Base-by-base conservation (phyloP, 2,329 filamentous ascomycete genomes). In the Furcasterigmium sp. region DNA sequence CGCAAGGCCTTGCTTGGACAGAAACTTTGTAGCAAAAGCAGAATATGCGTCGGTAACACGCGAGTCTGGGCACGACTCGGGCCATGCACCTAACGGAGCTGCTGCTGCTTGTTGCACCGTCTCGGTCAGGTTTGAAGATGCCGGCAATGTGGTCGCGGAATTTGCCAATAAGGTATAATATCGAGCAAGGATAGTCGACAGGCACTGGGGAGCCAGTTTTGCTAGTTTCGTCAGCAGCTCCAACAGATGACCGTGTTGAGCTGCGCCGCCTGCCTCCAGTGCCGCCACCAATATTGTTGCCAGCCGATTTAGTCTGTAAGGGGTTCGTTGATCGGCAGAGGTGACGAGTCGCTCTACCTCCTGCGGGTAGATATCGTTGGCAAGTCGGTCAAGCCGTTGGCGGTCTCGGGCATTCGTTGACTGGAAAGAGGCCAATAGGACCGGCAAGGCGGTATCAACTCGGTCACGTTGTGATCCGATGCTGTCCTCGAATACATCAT, bases 361-460 rank as follows among this genome's bases (percentile, higher is more conserved):
- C n/a, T 57, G 57, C 10, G 55, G 53, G 8, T 60, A 53, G 35
- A 74, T 56, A 47, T 76, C 73, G n/a, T 54, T 52, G 30, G 68
- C 61, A 44, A 82, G 70, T 20, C 54, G 46, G 36, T 64, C 59
- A 28, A 82, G 58, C 42, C 78, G 67, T 26, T 56, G 57, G 32
- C 73, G 56, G 56, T 84, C 80, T 40, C 74, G 68, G 37, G 56
- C 30, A 41, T 58, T 55, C 15, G 57, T 57, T 8, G 64, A 54
- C 25, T 70, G 68, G 58, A 77, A 79, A 49, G 77, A 69, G 11
- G 68, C 63, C 18, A 77, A 57, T 20, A 81, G 58, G 8, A 81
- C 61, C 25, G 65, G 68, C 25, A 75, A 61, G 37, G 70, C 73
- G 30, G 56, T 51, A 6, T 61, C 58, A 15, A 68, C 55, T 45